Percentiles rank a stretch among this genome's conserved stretches.
Conservation (phyloP, 352 stramenopile genomes). For the Globisporangium cederbergense region DNA sequence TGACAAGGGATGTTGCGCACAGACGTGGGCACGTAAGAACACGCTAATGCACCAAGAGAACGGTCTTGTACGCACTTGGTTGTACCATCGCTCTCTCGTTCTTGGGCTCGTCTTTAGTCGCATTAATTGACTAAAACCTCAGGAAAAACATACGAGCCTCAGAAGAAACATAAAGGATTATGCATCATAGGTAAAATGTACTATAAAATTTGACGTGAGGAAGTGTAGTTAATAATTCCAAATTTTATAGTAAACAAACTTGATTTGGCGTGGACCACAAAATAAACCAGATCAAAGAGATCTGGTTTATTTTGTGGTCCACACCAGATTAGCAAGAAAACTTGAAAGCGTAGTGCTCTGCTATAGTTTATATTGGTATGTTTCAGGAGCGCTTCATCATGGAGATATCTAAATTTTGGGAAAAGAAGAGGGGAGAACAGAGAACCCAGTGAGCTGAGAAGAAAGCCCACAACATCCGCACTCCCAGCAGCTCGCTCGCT, state of each 20-base stretch:
- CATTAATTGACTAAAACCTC: background rate
- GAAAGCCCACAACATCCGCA: background rate
- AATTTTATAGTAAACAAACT: background rate
- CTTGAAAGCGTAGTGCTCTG: background rate
- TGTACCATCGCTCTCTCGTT: constrained; percentile 23
- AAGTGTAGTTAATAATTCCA: background rate
- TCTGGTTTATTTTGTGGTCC: constrained; percentile 9
- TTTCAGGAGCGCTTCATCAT: too few species aligned
- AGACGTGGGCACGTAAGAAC: background rate
- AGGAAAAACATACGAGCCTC: too few species aligned
- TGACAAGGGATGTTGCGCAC: background rate
- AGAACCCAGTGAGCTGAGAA: background rate
- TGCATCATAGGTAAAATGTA: too few species aligned
- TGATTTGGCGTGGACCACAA: background rate
- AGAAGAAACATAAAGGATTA: too few species aligned
- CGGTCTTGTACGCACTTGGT: constrained; percentile 18
- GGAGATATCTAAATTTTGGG: too few species aligned
- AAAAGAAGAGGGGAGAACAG: too few species aligned
- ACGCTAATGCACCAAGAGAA: background rate
- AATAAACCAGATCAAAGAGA: background rate
- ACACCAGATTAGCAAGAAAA: background rate
- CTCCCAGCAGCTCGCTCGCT: background rate
- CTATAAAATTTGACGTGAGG: too few species aligned
- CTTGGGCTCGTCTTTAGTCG: background rate
- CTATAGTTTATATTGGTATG: too few species aligned